A percentile compares a stretch with the other conserved stretches of the same genome.
Conservation (phyloP, 2,329 filamentous ascomycete species). For the Albifimbria verrucaria region DNA sequence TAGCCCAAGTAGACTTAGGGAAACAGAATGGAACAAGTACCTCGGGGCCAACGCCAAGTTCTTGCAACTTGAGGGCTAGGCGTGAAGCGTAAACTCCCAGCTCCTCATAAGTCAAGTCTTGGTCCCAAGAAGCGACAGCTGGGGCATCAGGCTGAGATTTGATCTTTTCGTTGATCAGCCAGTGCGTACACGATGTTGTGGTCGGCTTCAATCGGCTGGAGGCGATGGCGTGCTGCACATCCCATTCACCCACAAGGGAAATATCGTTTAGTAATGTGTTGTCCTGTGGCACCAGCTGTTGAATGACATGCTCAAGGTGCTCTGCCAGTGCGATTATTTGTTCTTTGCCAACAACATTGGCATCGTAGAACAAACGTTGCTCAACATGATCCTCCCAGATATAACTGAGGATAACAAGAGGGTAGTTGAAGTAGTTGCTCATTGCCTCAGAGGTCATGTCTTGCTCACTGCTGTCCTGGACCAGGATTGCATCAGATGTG, state of each 20-base stretch:
- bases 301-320: background rate
- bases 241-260: background rate
- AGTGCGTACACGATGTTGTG: background rate
- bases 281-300: background rate
- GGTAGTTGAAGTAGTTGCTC: conserved; percentile 1
- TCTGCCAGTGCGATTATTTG: background rate
- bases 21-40: conserved; percentile 13
- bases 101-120: conserved; percentile 6
- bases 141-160: conserved; percentile 5
- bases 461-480: background rate
- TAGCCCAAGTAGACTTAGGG: conserved; percentile 13
- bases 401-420: background rate
- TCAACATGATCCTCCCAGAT: background rate
- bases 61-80: conserved; percentile 6
- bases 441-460: background rate
- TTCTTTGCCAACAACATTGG: background rate
- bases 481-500: background rate
- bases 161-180: conserved; percentile 29
- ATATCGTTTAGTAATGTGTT: background rate
- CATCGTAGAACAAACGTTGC: background rate
- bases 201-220: background rate
- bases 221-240: background rate
- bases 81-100: conserved; percentile 4
- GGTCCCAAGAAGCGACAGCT: conserved; percentile 13
- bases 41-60: conserved; percentile 7